phyloP scores from a whole-genome alignment of 345 rosid species.

The Balakata baccata region DNA sequence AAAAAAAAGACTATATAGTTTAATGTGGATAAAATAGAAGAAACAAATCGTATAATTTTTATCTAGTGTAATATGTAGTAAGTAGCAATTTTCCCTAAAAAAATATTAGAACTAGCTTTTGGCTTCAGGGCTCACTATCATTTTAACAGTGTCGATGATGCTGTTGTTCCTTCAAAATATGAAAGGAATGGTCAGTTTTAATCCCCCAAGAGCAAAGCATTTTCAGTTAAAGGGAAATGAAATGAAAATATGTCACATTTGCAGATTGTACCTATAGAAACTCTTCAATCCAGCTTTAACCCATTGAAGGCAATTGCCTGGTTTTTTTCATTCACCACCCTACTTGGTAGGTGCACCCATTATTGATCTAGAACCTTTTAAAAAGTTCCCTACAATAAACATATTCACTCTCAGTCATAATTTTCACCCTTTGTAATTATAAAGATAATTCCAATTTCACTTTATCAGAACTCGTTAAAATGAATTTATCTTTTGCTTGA shows the following conservation, averaged over 20 bases:
- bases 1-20: too few relatives aligned
- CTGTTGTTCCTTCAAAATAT: not conserved
- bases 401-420: too few relatives aligned
- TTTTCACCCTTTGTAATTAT: too few relatives aligned
- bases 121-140: conserved; percentile 2
- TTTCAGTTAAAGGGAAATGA: not conserved
- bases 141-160: not conserved
- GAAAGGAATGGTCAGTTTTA: not conserved
- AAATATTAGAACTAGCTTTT: not conserved
- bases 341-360: not conserved
- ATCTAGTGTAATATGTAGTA: too few relatives aligned
- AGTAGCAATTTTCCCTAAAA: too few relatives aligned
- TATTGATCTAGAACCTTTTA: not conserved
- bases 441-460: too few relatives aligned
- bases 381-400: too few relatives aligned
- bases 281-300: not conserved
- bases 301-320: not conserved
- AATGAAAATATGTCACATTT: not conserved
- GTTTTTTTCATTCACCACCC: not conserved
- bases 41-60: too few relatives aligned
- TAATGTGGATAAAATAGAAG: too few relatives aligned
- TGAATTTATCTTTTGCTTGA: too few relatives aligned
- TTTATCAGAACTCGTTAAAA: too few relatives aligned
- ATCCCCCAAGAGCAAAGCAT: not conserved
- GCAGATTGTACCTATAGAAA: not conserved